phyloP scores from a whole-genome alignment of 257 asterid species.

The Solanum peruvianum region DNA sequence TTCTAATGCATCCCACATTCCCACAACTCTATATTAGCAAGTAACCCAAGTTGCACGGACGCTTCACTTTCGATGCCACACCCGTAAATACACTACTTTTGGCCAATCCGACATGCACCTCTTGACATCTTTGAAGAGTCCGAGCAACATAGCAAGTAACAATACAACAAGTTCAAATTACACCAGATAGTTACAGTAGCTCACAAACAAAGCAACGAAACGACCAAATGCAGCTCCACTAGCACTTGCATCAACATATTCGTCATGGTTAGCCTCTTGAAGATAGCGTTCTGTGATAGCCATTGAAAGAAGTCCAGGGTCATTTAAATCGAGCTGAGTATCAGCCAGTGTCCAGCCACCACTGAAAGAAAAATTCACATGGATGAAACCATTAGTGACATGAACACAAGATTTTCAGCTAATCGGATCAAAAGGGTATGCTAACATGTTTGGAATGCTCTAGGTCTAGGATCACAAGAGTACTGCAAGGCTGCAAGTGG shows the following conservation, averaged over 20 bases:
- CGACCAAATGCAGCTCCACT: slow-evolving; percentile 43
- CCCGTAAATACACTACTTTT: no score
- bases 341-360: slow-evolving; percentile 34
- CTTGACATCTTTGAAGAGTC: no score
- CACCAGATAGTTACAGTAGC: neutral
- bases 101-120: no score
- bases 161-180: neutral
- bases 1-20: neutral
- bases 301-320: slow-evolving; percentile 31
- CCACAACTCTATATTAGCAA: neutral
- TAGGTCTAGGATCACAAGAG: no score
- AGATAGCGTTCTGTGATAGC: slow-evolving; percentile 29
- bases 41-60: no score
- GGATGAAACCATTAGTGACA: neutral
- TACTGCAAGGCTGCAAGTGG: no score
- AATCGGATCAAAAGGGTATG: neutral
- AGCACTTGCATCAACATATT: slow-evolving; percentile 24
- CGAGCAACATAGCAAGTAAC: no score
- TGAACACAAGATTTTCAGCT: neutral
- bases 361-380: neutral
- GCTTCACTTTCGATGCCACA: no score
- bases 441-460: neutral
- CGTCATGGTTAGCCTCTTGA: slow-evolving; percentile 32
- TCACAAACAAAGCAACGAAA: slow-evolving; percentile 31
- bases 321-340: slow-evolving; percentile 23